Conservation (phyloP, 768 basidiomycete genomes). For the Rhizopogon vulgaris region DNA sequence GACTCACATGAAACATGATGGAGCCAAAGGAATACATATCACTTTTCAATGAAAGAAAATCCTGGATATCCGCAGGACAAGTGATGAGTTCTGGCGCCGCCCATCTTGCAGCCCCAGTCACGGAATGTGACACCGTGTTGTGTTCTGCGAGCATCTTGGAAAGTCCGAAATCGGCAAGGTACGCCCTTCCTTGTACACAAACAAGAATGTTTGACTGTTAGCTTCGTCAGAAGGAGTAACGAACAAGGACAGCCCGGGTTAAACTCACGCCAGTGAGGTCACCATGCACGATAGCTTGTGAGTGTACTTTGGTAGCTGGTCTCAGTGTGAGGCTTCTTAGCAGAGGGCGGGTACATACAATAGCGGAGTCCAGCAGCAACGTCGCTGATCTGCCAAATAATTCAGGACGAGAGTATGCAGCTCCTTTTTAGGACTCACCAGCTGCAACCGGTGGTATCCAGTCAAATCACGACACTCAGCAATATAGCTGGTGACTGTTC, state of each 20-base stretch:
- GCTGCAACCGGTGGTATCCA: not conserved
- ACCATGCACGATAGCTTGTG: constrained; percentile 20
- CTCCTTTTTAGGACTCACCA: not conserved
- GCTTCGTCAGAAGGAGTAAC: not conserved
- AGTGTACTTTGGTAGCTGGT: not conserved
- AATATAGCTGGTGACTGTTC: no score
- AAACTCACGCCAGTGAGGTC: constrained; percentile 24
- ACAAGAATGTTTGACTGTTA: not conserved
- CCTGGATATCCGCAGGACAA: not conserved
- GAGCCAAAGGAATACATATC: constrained; percentile 16
- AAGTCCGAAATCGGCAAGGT: constrained; percentile 34
- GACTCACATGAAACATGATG: constrained; percentile 12
- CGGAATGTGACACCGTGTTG: constrained; percentile 17
- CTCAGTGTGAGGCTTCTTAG: no score
- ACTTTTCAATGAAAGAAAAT: not conserved
- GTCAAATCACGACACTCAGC: not conserved
- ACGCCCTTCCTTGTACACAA: not conserved
- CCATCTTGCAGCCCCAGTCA: not conserved
- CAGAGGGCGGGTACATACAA: no score
- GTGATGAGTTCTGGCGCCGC: not conserved
- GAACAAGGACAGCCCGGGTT: no score
- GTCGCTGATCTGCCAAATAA: no score
- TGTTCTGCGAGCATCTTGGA: constrained; percentile 32
- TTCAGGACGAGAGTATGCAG: no score
- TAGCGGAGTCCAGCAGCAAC: no score